Base-by-base conservation (phyloP, 163 green algal genomes). In the Volvox carteri region DNA sequence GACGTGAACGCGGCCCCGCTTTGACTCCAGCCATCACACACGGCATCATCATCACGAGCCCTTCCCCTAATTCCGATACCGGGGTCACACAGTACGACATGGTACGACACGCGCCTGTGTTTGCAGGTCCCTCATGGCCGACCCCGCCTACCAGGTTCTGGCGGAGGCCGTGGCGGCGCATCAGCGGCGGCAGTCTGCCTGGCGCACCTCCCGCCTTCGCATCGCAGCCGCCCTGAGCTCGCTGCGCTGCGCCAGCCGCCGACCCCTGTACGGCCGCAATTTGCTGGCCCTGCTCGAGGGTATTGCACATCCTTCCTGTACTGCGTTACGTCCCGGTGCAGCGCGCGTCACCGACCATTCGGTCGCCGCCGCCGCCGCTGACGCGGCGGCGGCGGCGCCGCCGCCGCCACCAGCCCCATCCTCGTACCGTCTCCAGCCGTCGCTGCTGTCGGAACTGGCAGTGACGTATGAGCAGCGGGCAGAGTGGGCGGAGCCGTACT, bases 401-500 rank as follows among this genome's bases (percentile, higher is more conserved):
- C 39, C 7, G 79, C 41, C 42, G 79, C 56, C 52, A 5, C 33
- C n/a, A 25, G 42, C 23, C 30, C n/a, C 67, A 68, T 88, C 81
- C 12, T 60, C 11, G 21, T 80, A 80, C 81, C 33, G 1, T 2
- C 6, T 88, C 33, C 81, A 46, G 1, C 67, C 81, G 19, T 80
- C 67, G 1, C 16, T 88, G 1, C 5, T 89, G 84, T 41, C 41
- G 68, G 70, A 89, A 54, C 21, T 91, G 56, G 65, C 80, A 77
- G 70, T 78, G 23, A 87, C 92, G 18, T 89, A 92, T 28, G 78
- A 87, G 39, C 75, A 90, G 65, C 90, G 94, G 6, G 92, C 84
- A 6, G 70, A 35, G 19, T 50, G 88, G 25, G 37, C 78, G 23
- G 91, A 95, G 0, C 77, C 92, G 35, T 37, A 93, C 44, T 37